Conservation (phyloP, 2,329 filamentous ascomycete genomes). For the Calycina marina region DNA sequence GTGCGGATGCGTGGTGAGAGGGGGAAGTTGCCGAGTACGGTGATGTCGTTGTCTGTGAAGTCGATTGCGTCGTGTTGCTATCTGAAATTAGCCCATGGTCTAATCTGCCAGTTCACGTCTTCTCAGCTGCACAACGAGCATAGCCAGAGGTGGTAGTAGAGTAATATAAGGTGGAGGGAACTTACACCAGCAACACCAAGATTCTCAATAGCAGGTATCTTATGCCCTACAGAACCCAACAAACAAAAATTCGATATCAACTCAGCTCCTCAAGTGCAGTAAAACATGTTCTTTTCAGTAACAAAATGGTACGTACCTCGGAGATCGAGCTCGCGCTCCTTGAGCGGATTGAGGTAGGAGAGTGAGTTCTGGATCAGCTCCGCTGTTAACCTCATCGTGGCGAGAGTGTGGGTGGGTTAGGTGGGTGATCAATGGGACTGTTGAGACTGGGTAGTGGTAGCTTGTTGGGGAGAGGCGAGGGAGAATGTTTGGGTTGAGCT, state of each 20-base stretch:
- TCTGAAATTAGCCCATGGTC: neutral
- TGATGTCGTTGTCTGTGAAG: conserved; percentile 96
- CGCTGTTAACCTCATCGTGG: conserved; percentile 76
- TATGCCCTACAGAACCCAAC: conserved; percentile 73
- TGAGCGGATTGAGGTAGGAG: conserved; percentile 96
- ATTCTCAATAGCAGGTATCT: conserved; percentile 96
- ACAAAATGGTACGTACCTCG: conserved; percentile 70
- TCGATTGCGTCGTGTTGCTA: conserved; percentile 95
- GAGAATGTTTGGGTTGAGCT: too few species aligned
- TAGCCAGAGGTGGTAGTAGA: conserved; percentile 1
- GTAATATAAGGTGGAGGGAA: conserved; percentile 19
- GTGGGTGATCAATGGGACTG: too few species aligned
- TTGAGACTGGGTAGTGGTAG: too few species aligned
- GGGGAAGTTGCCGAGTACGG: conserved; percentile 80
- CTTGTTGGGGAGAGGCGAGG: too few species aligned
- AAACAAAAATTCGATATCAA: conserved; percentile 57
- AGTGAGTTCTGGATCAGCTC: conserved; percentile 90
- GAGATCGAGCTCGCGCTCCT: conserved; percentile 97
- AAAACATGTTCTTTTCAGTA: conserved; percentile 85
- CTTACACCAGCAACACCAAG: conserved; percentile 82
- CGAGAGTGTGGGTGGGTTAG: too few species aligned
- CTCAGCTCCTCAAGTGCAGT: conserved; percentile 75
- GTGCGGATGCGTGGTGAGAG: conserved; percentile 78
- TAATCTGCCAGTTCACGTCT: too few species aligned
- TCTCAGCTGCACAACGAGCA: too few species aligned